Base-by-base conservation (phyloP, 163 green algal genomes). In the Scenedesmus sp. region DNA sequence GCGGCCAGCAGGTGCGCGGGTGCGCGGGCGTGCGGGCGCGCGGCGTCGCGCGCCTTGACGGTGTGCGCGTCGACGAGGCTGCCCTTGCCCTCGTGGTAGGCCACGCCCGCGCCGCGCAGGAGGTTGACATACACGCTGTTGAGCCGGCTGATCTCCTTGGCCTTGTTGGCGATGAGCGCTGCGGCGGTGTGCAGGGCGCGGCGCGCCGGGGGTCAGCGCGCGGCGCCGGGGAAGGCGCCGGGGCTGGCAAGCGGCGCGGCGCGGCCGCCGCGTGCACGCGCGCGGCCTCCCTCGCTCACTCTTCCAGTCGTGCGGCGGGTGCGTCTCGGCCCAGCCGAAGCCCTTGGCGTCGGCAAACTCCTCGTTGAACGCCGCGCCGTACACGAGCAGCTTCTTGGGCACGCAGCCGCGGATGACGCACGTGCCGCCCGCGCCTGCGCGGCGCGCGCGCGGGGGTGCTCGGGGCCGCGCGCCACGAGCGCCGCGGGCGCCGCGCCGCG, bases 381-480 rank as follows among this genome's bases (percentile, higher is more conserved):
- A 91, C 28, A 99, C 94, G 17, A 99, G 81, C 33, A 99, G 89
- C 91, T 98, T 99, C 86, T 99, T 99, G 56, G 96, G 96, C 15
- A 99, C 96, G 79, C 96, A 99, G 45, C 96, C 96, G 28, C 95
- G 91, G 34, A 99, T 93, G 10, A 99, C 95, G 78, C 95, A 92
- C 72, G 89, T 92, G 62, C 89, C 87, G 17, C 89, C 87, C 50
- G 88, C 74, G 53, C 74, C 74, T 81, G 24, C 26, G n/a, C n/a
- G n/a, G n/a, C n/a, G n/a, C n/a, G n/a, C n/a, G n/a, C n/a, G n/a
- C n/a, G n/a, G n/a, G n/a, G n/a, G n/a, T n/a, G n/a, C n/a, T n/a
- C n/a, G n/a, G n/a, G n/a, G n/a, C n/a, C n/a, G n/a, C n/a, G n/a
- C n/a, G n/a, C n/a, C n/a, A n/a, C n/a, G n/a, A n/a, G n/a, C n/a